Conservation (phyloP, 305 asterid species). For the Rubia tinctorum region DNA sequence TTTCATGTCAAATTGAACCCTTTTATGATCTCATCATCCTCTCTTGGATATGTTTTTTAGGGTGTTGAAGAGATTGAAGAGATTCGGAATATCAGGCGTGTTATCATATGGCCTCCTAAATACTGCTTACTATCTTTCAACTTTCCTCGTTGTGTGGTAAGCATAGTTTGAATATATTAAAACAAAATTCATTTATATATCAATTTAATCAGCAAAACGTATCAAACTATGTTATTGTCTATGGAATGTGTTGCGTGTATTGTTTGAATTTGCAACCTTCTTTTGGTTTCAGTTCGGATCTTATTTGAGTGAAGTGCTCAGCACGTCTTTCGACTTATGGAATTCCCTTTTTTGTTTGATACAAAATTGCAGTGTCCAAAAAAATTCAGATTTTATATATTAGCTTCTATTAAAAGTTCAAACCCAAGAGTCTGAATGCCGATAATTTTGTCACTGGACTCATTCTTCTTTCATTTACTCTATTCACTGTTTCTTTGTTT, state of each 20-base stretch:
- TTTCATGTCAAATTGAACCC: background rate
- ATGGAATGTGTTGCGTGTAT: background rate
- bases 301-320: conserved; percentile 4
- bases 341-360: background rate
- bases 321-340: background rate
- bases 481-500: background rate
- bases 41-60: conserved; percentile 38
- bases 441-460: background rate
- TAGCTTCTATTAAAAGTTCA: background rate
- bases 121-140: conserved; percentile 77
- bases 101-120: conserved; percentile 87
- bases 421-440: background rate
- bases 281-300: background rate
- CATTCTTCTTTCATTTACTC: background rate
- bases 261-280: background rate
- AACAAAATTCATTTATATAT: background rate
- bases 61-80: conserved; percentile 61
- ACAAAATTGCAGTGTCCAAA: background rate
- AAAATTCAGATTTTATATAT: background rate
- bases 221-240: background rate
- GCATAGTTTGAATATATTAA: background rate
- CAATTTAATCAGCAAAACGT: background rate
- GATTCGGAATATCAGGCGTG: conserved; percentile 78
- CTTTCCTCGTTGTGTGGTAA: conserved; percentile 92
- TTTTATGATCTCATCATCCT: conserved; percentile 26